These are phyloP conservation scores for Pleurotus tuoliensis DNA, from an alignment of 768 basidiomycete species.

Conservation along the genomic window DNA sequence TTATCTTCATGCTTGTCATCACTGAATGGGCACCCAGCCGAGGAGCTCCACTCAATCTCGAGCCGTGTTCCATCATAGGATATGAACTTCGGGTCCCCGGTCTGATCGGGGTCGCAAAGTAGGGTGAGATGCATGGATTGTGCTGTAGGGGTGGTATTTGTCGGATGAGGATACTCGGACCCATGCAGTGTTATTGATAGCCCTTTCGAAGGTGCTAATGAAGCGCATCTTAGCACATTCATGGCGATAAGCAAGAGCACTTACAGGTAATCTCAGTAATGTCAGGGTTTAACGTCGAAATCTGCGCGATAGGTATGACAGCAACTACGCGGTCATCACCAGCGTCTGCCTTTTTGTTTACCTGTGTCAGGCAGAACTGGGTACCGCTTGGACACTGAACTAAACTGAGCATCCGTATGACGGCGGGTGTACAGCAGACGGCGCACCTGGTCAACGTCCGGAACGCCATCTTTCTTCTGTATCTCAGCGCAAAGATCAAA, in stretches of 20 bases:
- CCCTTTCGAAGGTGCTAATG: conserved; percentile 44
- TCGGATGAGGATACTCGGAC: conserved; percentile 51
- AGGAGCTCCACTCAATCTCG: conserved; percentile 58
- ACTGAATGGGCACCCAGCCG: conserved; percentile 51
- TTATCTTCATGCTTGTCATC: conserved; percentile 18
- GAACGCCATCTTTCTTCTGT: conserved; percentile 36
- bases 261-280: conserved; percentile 35
- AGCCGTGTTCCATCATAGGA: conserved; percentile 57
- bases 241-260: conserved; percentile 12
- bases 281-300: conserved; percentile 27
- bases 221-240: conserved; percentile 10
- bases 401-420: not conserved
- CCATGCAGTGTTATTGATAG: conserved; percentile 59
- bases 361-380: conserved; percentile 68
- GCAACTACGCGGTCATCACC: conserved; percentile 59
- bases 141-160: conserved; percentile 34
- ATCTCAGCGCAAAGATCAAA: conserved; percentile 71
- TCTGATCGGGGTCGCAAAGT: conserved; percentile 43
- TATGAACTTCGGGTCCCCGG: conserved; percentile 46
- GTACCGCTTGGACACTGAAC: conserved; percentile 65
- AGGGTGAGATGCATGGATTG: conserved; percentile 64
- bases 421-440: not conserved
- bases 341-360: conserved; percentile 48
- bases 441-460: conserved; percentile 67
- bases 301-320: conserved; percentile 71